Conservation (phyloP, 805 yeast genomes). For the Tetrapisispora nanseiensis region DNA sequence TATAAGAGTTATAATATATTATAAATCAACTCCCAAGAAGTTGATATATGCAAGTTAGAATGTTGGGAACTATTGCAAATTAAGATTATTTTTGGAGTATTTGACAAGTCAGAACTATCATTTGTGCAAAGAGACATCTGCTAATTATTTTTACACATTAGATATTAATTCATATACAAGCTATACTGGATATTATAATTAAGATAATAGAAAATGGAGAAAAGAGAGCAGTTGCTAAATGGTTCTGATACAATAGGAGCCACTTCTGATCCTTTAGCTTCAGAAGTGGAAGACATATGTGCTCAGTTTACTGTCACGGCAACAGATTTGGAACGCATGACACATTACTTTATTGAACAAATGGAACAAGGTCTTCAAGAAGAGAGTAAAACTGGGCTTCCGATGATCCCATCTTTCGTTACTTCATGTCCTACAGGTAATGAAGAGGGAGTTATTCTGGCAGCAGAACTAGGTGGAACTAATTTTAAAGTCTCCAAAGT, state of each 20-base stretch:
- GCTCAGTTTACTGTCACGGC: conserved; percentile 21
- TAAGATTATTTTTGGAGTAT: background rate
- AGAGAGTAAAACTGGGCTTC: conserved; percentile 38
- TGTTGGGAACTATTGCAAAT: too few species aligned
- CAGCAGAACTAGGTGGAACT: conserved; percentile 95
- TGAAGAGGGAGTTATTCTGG: conserved; percentile 73
- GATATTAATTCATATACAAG: too few species aligned
- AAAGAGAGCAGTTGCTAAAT: too few species aligned
- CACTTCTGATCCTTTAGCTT: conserved; percentile 14
- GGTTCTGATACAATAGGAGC: too few species aligned
- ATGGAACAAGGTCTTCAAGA: conserved; percentile 51
- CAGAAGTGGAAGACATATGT: conserved; percentile 21
- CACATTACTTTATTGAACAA: conserved; percentile 45
- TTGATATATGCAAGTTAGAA: too few species aligned
- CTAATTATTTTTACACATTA: too few species aligned
- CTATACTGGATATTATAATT: too few species aligned
- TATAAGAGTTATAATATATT: too few species aligned
- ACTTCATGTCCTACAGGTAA: conserved; percentile 80
- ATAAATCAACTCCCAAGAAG: too few species aligned
- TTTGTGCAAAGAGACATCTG: too few species aligned
- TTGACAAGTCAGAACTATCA: background rate
- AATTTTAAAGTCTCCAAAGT: conserved; percentile 93
- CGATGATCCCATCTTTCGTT: conserved; percentile 91
- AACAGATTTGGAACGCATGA: conserved; percentile 24
- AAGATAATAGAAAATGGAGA: too few species aligned